These are phyloP conservation scores for Aspergillus puulaauensis DNA, from an alignment of 2,329 filamentous ascomycete species.

Conservation along the genomic window DNA sequence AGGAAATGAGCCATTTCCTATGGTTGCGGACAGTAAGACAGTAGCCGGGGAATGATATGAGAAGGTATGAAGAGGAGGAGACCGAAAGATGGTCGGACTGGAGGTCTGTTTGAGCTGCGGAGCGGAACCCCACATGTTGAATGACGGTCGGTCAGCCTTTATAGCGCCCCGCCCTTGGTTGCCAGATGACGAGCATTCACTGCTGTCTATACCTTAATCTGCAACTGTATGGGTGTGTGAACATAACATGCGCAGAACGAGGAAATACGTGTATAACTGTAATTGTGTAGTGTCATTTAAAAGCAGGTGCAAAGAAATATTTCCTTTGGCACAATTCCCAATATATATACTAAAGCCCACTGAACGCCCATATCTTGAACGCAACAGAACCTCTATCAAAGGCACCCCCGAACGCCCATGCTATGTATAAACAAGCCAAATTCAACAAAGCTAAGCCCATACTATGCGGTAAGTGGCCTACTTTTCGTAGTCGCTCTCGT, in stretches of 20 bases:
- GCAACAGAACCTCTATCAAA: conserved; percentile 10
- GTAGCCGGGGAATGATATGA: conserved; percentile 7
- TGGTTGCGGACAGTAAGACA: background rate
- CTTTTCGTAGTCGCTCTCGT: background rate
- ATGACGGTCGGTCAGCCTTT: background rate
- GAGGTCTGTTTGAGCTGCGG: conserved; percentile 9
- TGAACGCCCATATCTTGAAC: background rate
- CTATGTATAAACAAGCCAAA: background rate
- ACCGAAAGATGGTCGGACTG: conserved; percentile 17
- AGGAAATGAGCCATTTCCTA: conserved; percentile 77
- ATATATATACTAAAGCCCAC: background rate
- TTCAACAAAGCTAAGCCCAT: background rate
- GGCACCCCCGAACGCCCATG: background rate
- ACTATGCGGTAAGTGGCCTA: background rate
- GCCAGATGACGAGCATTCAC: background rate
- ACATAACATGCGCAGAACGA: background rate
- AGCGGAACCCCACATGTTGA: conserved; percentile 16
- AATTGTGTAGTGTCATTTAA: background rate
- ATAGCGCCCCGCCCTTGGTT: conserved; percentile 12
- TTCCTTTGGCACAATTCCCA: background rate
- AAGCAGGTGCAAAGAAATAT: background rate
- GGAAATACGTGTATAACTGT: background rate
- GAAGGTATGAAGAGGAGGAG: conserved; percentile 16
- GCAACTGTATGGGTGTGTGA: too few species aligned
- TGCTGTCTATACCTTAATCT: too few species aligned